A percentile compares a stretch with the other conserved stretches of the same genome.
These are phyloP conservation scores for Hura crepitans DNA, from an alignment of 441 rosid genomes.

Conservation along the genomic window DNA sequence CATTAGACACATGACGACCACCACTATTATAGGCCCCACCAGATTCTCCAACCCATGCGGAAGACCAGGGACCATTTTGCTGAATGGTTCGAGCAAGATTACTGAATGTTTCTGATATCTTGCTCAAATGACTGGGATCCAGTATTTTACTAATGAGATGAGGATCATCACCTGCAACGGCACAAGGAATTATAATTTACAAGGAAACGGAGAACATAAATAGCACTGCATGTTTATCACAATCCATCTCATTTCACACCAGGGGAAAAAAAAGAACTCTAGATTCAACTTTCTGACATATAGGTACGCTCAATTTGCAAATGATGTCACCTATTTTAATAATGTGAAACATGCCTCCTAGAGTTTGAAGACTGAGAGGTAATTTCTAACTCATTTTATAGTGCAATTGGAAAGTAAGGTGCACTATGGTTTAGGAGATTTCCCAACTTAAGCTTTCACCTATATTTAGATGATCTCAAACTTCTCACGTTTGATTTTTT, in stretches of 20 bases:
- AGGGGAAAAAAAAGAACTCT: background rate
- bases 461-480: background rate
- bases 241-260: background rate
- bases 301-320: background rate
- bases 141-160: slow-evolving; percentile 62
- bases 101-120: slow-evolving; percentile 55
- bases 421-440: background rate
- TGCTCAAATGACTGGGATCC: slow-evolving; percentile 64
- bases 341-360: background rate
- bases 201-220: background rate
- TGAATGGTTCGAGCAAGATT: slow-evolving; percentile 48
- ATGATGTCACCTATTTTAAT: background rate
- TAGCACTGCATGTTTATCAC: slow-evolving; percentile 1
- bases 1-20: slow-evolving; percentile 69
- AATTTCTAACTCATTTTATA: background rate
- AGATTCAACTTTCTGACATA: background rate
- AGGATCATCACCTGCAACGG: slow-evolving; percentile 69
- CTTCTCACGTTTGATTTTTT: background rate
- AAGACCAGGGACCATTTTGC: slow-evolving; percentile 75
- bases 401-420: background rate
- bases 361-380: background rate
- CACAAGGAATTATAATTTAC: slow-evolving; percentile 3
- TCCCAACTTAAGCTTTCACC: background rate
- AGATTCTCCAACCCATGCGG: slow-evolving; percentile 98
- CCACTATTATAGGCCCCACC: slow-evolving; percentile 99